phyloP scores from a whole-genome alignment of 2,329 filamentous ascomycete species.

The Trichoderma sp. region DNA sequence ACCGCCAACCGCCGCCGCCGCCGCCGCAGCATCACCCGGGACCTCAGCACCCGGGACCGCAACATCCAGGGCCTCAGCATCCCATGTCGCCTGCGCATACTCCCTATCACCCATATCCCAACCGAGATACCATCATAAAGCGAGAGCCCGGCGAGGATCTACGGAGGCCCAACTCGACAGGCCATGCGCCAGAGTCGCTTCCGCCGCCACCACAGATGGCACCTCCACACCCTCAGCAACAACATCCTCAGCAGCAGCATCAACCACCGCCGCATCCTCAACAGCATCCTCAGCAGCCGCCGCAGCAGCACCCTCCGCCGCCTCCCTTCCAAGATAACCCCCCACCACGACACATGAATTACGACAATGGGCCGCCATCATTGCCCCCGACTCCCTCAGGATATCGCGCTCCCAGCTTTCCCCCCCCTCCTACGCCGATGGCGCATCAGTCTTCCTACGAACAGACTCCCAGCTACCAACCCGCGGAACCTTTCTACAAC shows the following conservation, averaged over 20 bases:
- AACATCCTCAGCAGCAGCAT: neutral
- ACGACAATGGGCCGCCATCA: conserved; percentile 45
- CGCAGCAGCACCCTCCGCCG: conserved; percentile 23
- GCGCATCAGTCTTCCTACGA: conserved; percentile 41
- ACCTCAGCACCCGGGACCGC: conserved; percentile 19
- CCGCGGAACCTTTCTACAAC: conserved; percentile 38
- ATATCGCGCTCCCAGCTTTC: conserved; percentile 42
- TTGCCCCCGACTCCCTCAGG: conserved; percentile 45
- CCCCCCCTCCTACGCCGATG: conserved; percentile 40
- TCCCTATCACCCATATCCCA: conserved; percentile 43
- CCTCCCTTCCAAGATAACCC: conserved; percentile 42
- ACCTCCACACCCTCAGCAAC: conserved; percentile 14
- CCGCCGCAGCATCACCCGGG: conserved; percentile 21
- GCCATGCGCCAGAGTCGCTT: conserved; percentile 39
- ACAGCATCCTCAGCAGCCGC: neutral
- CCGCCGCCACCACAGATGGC: conserved; percentile 33
- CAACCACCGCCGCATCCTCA: neutral
- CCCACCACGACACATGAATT: conserved; percentile 51
- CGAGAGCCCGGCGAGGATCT: conserved; percentile 52
- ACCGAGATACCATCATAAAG: conserved; percentile 55
- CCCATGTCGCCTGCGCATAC: conserved; percentile 45
- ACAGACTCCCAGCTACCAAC: conserved; percentile 30
- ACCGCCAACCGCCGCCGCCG: conserved; percentile 33
- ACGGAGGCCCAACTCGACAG: conserved; percentile 53
- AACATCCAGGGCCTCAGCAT: conserved; percentile 14